A percentile compares a stretch with the other conserved stretches of the same genome.
These are phyloP conservation scores for Eimeria falciformis DNA, from an alignment of 169 alveolate genomes.

Conservation along the genomic window DNA sequence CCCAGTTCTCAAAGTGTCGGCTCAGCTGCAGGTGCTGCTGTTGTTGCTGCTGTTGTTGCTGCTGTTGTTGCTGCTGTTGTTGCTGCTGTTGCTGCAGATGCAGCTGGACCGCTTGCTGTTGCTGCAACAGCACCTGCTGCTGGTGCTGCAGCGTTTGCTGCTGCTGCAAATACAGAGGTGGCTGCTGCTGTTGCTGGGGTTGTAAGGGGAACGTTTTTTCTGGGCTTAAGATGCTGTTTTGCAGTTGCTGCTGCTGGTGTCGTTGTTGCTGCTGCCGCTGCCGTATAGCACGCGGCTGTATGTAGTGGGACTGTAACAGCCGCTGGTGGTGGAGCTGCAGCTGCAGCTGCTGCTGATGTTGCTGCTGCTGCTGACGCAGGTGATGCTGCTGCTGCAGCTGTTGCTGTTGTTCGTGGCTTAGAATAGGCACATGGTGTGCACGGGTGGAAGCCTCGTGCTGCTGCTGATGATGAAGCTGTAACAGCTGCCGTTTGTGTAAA, in stretches of 20 bases:
- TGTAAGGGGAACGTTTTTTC: too few relatives aligned
- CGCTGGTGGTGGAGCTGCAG: not conserved
- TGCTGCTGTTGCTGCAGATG: constrained; percentile 38
- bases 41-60: not conserved
- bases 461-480: constrained; percentile 54
- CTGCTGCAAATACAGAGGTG: not conserved
- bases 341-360: constrained; percentile 5
- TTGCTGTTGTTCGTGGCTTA: constrained; percentile 3
- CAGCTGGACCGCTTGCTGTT: constrained; percentile 4
- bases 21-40: constrained; percentile 29
- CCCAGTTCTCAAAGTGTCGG: not conserved
- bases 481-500: constrained; percentile 25
- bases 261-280: not conserved
- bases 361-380: constrained; percentile 32
- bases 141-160: not conserved
- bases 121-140: constrained; percentile 19
- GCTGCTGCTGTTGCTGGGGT: not conserved
- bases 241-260: not conserved
- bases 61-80: not conserved
- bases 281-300: not conserved
- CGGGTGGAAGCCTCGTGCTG: constrained; percentile 15
- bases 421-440: constrained; percentile 13
- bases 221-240: not conserved
- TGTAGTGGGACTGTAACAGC: not conserved
- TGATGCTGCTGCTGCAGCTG: constrained; percentile 48